Conservation (phyloP, 2,329 filamentous ascomycete genomes). For the Aspergillus felis region DNA sequence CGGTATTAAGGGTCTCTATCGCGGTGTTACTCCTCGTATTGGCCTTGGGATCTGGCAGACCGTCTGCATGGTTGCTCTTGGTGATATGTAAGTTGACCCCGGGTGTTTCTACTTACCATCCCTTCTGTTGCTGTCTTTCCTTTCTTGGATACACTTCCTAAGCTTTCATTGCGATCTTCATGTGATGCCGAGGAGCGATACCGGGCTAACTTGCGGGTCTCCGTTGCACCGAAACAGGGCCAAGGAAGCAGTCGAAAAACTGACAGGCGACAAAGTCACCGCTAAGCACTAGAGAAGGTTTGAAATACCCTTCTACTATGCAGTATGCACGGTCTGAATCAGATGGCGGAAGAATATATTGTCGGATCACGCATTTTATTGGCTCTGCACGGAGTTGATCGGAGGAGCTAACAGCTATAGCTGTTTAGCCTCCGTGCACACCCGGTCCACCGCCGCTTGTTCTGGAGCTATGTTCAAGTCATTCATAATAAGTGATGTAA, state of each 20-base stretch:
- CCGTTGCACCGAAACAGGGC: slow-evolving; percentile 45
- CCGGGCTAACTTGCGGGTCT: slow-evolving; percentile 28
- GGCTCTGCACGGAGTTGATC: background rate
- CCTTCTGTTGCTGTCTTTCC: slow-evolving; percentile 1
- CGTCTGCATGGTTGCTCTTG: slow-evolving; percentile 98
- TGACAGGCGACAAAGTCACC: slow-evolving; percentile 60
- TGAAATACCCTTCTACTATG: slow-evolving; percentile 37
- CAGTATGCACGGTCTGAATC: slow-evolving; percentile 3
- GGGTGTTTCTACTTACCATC: background rate
- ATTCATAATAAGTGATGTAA: background rate
- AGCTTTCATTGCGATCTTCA: slow-evolving; percentile 11
- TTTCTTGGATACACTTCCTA: background rate
- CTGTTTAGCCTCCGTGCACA: background rate
- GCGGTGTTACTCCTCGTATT: slow-evolving; percentile 89
- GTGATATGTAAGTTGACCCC: slow-evolving; percentile 75
- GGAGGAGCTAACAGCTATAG: background rate
- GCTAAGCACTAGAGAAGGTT: slow-evolving; percentile 58
- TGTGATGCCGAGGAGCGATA: slow-evolving; percentile 23
- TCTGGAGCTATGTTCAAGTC: background rate
- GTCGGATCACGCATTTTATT: background rate
- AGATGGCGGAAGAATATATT: background rate
- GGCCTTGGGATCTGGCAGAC: slow-evolving; percentile 98
- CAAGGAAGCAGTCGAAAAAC: slow-evolving; percentile 62
- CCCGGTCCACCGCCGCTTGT: background rate
- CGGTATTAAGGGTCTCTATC: slow-evolving; percentile 88